These are phyloP conservation scores for Mortierella sp. DNA, from an alignment of 371 early-diverging fungal genomes.

Conservation along the genomic window DNA sequence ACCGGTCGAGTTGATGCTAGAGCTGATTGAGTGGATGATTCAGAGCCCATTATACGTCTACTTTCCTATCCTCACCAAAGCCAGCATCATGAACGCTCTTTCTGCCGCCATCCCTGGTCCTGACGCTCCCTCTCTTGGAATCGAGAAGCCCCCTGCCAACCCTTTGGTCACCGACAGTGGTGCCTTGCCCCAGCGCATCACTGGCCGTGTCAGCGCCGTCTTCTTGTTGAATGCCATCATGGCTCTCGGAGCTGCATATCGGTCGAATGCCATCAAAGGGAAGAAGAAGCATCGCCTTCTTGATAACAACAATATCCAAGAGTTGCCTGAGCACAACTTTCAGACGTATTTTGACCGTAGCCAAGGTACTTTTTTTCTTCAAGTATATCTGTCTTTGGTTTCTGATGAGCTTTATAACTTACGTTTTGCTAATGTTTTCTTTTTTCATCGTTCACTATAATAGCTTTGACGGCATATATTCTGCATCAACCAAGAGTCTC, in stretches of 20 bases:
- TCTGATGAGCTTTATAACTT: no score
- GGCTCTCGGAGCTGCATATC: constrained; percentile 55
- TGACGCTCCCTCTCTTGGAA: constrained; percentile 18
- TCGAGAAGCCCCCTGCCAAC: neutral
- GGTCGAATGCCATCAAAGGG: constrained; percentile 49
- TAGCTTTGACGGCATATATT: constrained; percentile 49
- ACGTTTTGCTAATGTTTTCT: neutral
- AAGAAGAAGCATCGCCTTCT: constrained; percentile 35
- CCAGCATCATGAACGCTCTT: constrained; percentile 51
- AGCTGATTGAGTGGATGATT: constrained; percentile 54
- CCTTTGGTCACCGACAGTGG: neutral
- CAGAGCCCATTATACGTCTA: constrained; percentile 49
- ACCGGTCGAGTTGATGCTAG: constrained; percentile 38
- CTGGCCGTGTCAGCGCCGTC: constrained; percentile 53
- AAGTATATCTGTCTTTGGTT: neutral
- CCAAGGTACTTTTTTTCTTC: constrained; percentile 26
- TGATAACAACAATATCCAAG: constrained; percentile 13
- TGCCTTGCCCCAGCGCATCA: constrained; percentile 37
- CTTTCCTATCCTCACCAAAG: constrained; percentile 50
- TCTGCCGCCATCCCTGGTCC: constrained; percentile 30
- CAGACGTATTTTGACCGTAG: constrained; percentile 46
- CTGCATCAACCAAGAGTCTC: constrained; percentile 52
- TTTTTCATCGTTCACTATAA: neutral
- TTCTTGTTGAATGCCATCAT: constrained; percentile 55
- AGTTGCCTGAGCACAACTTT: constrained; percentile 20